Evolutionary conservation across 2,329 filamentous ascomycete species (phyloP).

Genomic region (Venturia pyrina): DNA sequence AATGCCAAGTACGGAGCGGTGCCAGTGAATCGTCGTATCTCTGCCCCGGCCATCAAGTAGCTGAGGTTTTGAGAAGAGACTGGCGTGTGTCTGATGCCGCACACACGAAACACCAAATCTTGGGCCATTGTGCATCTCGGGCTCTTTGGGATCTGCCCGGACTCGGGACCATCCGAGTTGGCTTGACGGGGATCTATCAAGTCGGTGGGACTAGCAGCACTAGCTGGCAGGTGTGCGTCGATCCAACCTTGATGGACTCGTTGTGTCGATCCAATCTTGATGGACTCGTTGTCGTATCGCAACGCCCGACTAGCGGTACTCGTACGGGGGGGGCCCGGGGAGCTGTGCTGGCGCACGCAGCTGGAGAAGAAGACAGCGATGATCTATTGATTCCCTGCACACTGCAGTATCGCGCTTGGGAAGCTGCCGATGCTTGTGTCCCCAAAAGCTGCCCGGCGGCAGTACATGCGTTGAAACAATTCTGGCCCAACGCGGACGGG

Average conservation of each 20-base stretch:
- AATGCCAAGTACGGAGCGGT: background rate
- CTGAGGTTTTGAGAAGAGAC: background rate
- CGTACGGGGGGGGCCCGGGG: too few species aligned
- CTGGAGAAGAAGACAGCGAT: background rate
- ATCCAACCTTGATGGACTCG: background rate
- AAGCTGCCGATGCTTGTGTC: background rate
- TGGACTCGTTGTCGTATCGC: background rate
- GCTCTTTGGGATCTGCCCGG: background rate
- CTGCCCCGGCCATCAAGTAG: background rate
- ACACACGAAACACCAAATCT: background rate
- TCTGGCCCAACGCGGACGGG: background rate
- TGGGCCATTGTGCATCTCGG: background rate
- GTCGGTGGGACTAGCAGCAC: too few species aligned
- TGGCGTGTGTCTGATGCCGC: background rate
- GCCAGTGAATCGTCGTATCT: background rate
- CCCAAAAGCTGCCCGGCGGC: background rate
- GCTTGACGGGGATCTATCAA: too few species aligned
- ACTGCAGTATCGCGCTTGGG: background rate
- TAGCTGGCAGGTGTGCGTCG: background rate
- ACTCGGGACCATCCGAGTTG: too few species aligned
- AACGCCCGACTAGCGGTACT: background rate
- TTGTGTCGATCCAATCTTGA: background rate
- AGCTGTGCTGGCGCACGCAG: background rate
- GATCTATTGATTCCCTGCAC: background rate
- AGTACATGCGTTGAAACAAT: background rate